Evolutionary conservation across 2,329 filamentous ascomycete species (phyloP), one percentile per base, ranked within the genome.

Genomic region (Aspergillus sp.): DNA sequence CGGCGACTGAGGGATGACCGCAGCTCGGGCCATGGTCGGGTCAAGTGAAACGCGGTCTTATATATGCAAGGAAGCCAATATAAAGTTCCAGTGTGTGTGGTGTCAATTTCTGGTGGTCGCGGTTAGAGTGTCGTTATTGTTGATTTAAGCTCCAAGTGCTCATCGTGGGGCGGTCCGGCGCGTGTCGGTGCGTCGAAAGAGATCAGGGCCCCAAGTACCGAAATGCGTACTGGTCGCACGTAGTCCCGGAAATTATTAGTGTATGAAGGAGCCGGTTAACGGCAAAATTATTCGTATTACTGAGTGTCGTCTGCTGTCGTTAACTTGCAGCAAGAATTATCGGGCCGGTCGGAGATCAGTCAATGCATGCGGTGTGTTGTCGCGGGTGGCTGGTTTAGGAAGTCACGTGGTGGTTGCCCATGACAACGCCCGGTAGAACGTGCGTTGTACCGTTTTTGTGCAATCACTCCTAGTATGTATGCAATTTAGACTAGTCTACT

Each of bases 1-100:
- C 9, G 65, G 57, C 9, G 60, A 61, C n/a, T 56, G 51, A 15
- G 66, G 66, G 19, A 68, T 68, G 34, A 66, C 57, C 40, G 66
- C 66, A 46, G 66, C 66, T 51, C 66, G 64, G 54, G 66, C 66
- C 66, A 68, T 68, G 42, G 7, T 62, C 37, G 9, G 19, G 17
- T 22, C 22, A 3, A 13, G n/a, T n/a, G 24, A 45, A 13, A 19
- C 15, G 27, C 40, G 22, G 12, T 7, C 30, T 19, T 7, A 20
- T 34, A n/a, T 17, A 34, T n/a, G 2, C 19, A 41, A 37, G 34
- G 12, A 37, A 37, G n/a, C 34, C 34, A 37, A 13, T 13, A 15
- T 37, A n/a, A 37, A 13, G 34, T 37, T 30, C 27, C 3, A 30
- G 11, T 4, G 13, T 37, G 34, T 7, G 34, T 37, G 34, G 13